Percentiles rank a stretch among this genome's conserved stretches.
These are phyloP conservation scores for Candida arabinofermentans DNA, from an alignment of 805 yeast species.

Conservation along the genomic window DNA sequence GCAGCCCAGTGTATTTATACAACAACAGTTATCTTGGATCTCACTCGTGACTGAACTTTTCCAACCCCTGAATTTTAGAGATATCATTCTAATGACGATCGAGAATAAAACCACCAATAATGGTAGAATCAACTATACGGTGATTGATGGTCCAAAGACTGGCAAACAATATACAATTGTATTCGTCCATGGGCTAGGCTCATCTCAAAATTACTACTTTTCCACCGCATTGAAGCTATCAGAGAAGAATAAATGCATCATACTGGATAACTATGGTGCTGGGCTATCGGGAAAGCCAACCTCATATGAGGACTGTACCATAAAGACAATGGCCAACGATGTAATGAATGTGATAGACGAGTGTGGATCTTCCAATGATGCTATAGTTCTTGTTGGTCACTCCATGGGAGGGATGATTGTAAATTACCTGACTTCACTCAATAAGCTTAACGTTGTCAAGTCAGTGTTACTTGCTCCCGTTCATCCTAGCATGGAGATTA, in stretches of 20 bases:
- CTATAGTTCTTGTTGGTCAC: slow-evolving; percentile 11
- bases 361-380: slow-evolving; percentile 6
- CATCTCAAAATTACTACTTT: slow-evolving; percentile 14
- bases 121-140: not conserved
- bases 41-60: too few relatives aligned
- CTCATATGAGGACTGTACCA: not conserved
- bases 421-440: slow-evolving; percentile 7
- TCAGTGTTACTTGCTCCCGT: slow-evolving; percentile 11
- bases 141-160: not conserved
- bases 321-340: slow-evolving; percentile 11
- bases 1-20: too few relatives aligned
- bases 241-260: slow-evolving; percentile 6
- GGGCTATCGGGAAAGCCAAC: slow-evolving; percentile 3
- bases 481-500: slow-evolving; percentile 10
- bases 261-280: slow-evolving; percentile 14
- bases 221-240: slow-evolving; percentile 7
- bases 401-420: slow-evolving; percentile 18
- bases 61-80: too few relatives aligned
- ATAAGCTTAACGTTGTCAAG: slow-evolving; percentile 5
- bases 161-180: slow-evolving; percentile 3
- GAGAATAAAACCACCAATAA: not conserved
- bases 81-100: too few relatives aligned
- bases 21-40: too few relatives aligned
- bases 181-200: slow-evolving; percentile 15
- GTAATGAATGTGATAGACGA: slow-evolving; percentile 11